Evolutionary conservation across 1,139 yeast species (phyloP).

Genomic region (Arxiozyma slooffiae): DNA sequence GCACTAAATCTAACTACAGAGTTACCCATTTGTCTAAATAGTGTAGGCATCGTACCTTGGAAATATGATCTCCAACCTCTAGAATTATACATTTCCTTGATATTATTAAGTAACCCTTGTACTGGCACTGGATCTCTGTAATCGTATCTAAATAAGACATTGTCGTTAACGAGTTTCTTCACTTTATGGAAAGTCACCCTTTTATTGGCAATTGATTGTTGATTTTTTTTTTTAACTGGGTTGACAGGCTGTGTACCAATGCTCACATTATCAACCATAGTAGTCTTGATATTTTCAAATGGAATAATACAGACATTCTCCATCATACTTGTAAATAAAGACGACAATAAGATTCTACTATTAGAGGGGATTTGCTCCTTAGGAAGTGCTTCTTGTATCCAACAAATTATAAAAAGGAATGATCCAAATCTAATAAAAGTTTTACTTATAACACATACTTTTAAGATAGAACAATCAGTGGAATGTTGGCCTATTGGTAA

Average conservation of each 20-base stretch:
- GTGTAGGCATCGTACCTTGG: constrained; percentile 74
- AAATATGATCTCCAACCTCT: constrained; percentile 72
- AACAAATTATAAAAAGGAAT: constrained; percentile 67
- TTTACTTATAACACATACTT: constrained; percentile 66
- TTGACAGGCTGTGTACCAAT: not conserved
- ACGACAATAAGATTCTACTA: constrained; percentile 72
- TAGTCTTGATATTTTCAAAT: constrained; percentile 77
- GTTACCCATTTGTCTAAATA: constrained; percentile 67
- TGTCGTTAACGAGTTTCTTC: not conserved
- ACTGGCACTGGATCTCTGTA: constrained; percentile 24
- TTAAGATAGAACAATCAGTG: constrained; percentile 70
- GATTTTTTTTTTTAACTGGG: not conserved
- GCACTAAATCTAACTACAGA: constrained; percentile 79
- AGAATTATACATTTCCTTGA: constrained; percentile 58
- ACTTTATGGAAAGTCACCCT: constrained; percentile 21
- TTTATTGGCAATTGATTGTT: constrained; percentile 6
- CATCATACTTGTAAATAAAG: constrained; percentile 69
- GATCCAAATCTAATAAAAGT: constrained; percentile 63
- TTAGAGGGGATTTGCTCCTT: constrained; percentile 47
- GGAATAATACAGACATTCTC: constrained; percentile 85
- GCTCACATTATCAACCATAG: constrained; percentile 63
- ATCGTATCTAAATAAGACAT: not conserved
- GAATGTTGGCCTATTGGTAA: constrained; percentile 43
- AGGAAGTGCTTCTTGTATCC: constrained; percentile 42
- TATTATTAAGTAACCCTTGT: constrained; percentile 42